Evolutionary conservation across 352 stramenopile genomes (phyloP).

Genomic region (Phytophthora niederhauseri): DNA sequence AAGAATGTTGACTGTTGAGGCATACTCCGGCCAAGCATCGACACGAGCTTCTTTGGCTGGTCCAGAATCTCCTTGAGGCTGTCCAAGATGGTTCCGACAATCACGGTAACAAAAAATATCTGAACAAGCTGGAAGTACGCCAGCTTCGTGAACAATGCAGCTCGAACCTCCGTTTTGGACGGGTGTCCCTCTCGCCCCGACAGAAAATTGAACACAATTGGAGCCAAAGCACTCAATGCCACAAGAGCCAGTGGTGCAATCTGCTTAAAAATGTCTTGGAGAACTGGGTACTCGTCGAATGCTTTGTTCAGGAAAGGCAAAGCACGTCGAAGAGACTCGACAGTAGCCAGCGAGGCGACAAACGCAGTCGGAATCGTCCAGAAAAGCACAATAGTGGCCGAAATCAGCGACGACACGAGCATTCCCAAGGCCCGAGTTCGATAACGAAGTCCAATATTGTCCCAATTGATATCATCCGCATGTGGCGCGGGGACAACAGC

Average conservation of each 20-base stretch:
- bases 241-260: constrained; percentile 68
- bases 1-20: constrained; percentile 86
- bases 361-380: constrained; percentile 87
- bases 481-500: constrained; percentile 58
- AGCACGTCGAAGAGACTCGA: constrained; percentile 66
- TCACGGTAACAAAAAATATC: constrained; percentile 84
- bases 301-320: constrained; percentile 69
- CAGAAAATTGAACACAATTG: constrained; percentile 68
- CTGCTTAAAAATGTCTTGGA: constrained; percentile 76
- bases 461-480: constrained; percentile 75
- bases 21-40: constrained; percentile 77
- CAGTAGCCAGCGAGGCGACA: constrained; percentile 69
- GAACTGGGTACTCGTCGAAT: constrained; percentile 64
- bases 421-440: constrained; percentile 52
- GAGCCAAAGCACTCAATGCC: constrained; percentile 63
- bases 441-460: constrained; percentile 69
- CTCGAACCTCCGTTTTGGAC: constrained; percentile 68
- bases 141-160: constrained; percentile 76
- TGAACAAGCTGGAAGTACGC: constrained; percentile 85
- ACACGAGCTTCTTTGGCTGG: constrained; percentile 69
- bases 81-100: constrained; percentile 79
- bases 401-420: constrained; percentile 62
- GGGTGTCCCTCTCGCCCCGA: constrained; percentile 70
- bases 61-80: constrained; percentile 76
- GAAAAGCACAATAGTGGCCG: constrained; percentile 72